These are phyloP conservation scores for Suillus plorans DNA, from an alignment of 768 basidiomycete species.

Conservation along the genomic window DNA sequence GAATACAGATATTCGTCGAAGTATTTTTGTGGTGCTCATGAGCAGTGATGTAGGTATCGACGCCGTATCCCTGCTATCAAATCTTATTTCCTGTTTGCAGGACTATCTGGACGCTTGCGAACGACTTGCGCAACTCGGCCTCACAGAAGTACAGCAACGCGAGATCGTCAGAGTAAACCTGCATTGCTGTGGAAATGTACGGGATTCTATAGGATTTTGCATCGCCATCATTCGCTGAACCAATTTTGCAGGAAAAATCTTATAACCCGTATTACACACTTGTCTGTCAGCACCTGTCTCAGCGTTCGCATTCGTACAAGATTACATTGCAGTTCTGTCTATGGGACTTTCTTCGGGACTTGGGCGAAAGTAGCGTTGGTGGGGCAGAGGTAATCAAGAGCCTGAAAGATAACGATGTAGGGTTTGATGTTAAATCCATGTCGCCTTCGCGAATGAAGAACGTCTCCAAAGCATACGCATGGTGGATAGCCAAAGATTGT, in stretches of 20 bases:
- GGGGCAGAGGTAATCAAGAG: constrained; percentile 76
- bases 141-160: constrained; percentile 89
- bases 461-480: constrained; percentile 82
- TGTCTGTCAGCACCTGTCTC: constrained; percentile 81
- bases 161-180: constrained; percentile 92
- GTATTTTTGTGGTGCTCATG: constrained; percentile 93
- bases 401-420: constrained; percentile 44
- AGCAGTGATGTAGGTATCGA: constrained; percentile 76
- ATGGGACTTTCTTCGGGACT: constrained; percentile 94
- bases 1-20: constrained; percentile 94
- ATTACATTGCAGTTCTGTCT: constrained; percentile 93
- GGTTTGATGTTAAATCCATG: constrained; percentile 49
- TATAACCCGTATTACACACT: constrained; percentile 98
- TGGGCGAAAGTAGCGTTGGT: constrained; percentile 83
- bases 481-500: constrained; percentile 89
- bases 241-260: constrained; percentile 59
- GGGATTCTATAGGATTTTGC: constrained; percentile 17
- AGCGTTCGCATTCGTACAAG: constrained; percentile 76
- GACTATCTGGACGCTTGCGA: constrained; percentile 97
- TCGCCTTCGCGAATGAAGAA: constrained; percentile 63
- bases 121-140: constrained; percentile 75
- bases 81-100: constrained; percentile 39
- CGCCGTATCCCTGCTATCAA: background rate
- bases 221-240: constrained; percentile 1
- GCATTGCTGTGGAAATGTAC: constrained; percentile 89